Percentiles rank a stretch among this genome's conserved stretches.
These are phyloP conservation scores for Hericium rajendrae DNA, from an alignment of 768 basidiomycete species.

Conservation along the genomic window DNA sequence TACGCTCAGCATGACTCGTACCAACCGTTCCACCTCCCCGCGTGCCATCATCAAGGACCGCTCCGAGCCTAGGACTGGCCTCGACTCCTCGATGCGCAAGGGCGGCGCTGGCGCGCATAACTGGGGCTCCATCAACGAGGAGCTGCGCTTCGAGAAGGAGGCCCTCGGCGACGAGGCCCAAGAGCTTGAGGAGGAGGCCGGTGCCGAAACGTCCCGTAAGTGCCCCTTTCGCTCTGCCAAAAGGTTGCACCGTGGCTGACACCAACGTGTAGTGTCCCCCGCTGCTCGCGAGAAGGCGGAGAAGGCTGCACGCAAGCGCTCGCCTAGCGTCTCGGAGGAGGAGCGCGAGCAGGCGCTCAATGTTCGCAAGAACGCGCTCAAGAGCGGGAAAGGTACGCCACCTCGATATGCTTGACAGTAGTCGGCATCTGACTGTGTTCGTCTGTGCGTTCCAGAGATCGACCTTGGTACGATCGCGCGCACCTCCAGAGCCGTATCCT, in stretches of 20 bases:
- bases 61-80: conserved; percentile 68
- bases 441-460: conserved; percentile 18
- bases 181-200: conserved; percentile 28
- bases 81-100: conserved; percentile 65
- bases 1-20: conserved; percentile 59
- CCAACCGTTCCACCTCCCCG: conserved; percentile 61
- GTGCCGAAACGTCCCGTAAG: not conserved
- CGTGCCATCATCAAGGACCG: conserved; percentile 70
- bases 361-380: conserved; percentile 67
- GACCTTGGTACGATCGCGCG: conserved; percentile 78
- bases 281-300: not conserved
- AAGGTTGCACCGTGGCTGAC: conserved; percentile 8
- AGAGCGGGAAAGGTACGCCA: conserved; percentile 36
- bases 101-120: conserved; percentile 75
- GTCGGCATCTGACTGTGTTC: not conserved
- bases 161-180: conserved; percentile 49
- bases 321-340: conserved; percentile 45
- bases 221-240: conserved; percentile 3
- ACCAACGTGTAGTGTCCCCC: not conserved
- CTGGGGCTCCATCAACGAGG: conserved; percentile 70
- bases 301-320: conserved; percentile 15
- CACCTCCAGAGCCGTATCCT: conserved; percentile 63
- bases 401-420: not conserved
- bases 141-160: conserved; percentile 42
- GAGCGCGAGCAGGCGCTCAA: conserved; percentile 54